Conservation (phyloP, 805 yeast genomes). For the Candida loeiensis region DNA sequence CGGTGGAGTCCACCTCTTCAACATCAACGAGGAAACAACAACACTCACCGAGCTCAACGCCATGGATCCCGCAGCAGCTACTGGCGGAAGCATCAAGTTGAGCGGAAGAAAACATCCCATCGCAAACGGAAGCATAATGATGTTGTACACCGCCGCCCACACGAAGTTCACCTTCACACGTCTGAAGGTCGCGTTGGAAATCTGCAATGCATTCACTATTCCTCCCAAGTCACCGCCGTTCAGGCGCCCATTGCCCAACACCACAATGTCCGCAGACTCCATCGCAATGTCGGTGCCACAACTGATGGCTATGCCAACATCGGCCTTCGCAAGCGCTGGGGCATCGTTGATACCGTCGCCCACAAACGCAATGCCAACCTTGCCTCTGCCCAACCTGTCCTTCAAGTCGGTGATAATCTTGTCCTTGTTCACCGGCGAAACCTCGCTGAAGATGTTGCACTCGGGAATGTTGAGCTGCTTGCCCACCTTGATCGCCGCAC, state of each 20-base stretch:
- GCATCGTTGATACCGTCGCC: slow-evolving; percentile 99
- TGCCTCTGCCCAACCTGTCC: slow-evolving; percentile 32
- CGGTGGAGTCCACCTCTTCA: slow-evolving; percentile 61
- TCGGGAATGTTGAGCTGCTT: slow-evolving; percentile 60
- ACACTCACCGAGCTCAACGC: slow-evolving; percentile 90
- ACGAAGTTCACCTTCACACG: slow-evolving; percentile 78
- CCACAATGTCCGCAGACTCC: slow-evolving; percentile 92
- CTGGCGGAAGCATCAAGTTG: slow-evolving; percentile 75
- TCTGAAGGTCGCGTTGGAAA: slow-evolving; percentile 65
- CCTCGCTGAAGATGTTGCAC: slow-evolving; percentile 66
- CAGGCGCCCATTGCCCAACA: slow-evolving; percentile 43
- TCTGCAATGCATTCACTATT: slow-evolving; percentile 58
- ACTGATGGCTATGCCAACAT: slow-evolving; percentile 86
- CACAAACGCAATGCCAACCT: slow-evolving; percentile 67
- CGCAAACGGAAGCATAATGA: slow-evolving; percentile 86
- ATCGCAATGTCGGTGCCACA: slow-evolving; percentile 95
- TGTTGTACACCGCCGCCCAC: slow-evolving; percentile 83
- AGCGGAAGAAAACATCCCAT: slow-evolving; percentile 86
- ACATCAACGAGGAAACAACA: slow-evolving; percentile 68
- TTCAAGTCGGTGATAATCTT: slow-evolving; percentile 59
- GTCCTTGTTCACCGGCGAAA: slow-evolving; percentile 75
- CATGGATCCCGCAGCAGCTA: slow-evolving; percentile 90
- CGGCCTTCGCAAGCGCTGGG: slow-evolving; percentile 87
- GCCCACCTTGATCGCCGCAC: slow-evolving; percentile 65
- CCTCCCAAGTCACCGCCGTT: slow-evolving; percentile 40